Percentiles rank a stretch among this genome's conserved stretches.
phyloP scores from a whole-genome alignment of 768 basidiomycete genomes.

The Lyophyllum decastes region DNA sequence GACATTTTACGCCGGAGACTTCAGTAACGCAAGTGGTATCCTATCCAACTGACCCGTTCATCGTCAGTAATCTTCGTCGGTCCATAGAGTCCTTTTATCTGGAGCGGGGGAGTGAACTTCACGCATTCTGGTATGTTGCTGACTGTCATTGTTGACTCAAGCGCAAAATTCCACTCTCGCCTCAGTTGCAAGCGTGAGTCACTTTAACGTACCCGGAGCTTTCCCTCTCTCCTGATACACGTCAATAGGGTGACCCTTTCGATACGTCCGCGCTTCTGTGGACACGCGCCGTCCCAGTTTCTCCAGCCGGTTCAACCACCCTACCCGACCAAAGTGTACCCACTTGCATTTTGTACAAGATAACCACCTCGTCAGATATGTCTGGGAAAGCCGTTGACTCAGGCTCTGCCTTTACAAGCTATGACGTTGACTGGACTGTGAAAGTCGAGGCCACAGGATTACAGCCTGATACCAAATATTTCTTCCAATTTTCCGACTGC shows the following conservation, averaged over 20 bases:
- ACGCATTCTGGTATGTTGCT: conserved; percentile 21
- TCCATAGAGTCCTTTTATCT: neutral
- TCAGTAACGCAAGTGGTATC: conserved; percentile 8
- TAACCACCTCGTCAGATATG: conserved; percentile 37
- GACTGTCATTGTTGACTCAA: conserved; percentile 20
- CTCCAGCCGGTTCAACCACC: conserved; percentile 23
- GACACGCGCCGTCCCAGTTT: conserved; percentile 51
- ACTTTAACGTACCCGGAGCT: neutral
- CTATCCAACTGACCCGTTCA: neutral
- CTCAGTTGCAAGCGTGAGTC: conserved; percentile 49
- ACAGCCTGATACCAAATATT: conserved; percentile 53
- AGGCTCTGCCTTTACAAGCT: conserved; percentile 54
- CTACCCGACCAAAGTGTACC: conserved; percentile 52
- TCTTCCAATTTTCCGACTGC: conserved; percentile 57
- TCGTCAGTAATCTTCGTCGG: neutral
- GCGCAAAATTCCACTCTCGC: neutral
- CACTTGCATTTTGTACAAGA: conserved; percentile 49
- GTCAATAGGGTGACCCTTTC: conserved; percentile 51
- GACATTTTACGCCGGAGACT: conserved; percentile 10
- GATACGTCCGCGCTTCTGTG: conserved; percentile 56
- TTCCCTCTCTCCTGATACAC: conserved; percentile 3
- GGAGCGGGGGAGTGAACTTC: conserved; percentile 6
- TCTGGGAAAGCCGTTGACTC: conserved; percentile 37
- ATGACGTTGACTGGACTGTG: conserved; percentile 61
- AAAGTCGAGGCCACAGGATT: conserved; percentile 58